phyloP scores from a whole-genome alignment of 148 eudicot species.

The Nepenthes mirabilis region DNA sequence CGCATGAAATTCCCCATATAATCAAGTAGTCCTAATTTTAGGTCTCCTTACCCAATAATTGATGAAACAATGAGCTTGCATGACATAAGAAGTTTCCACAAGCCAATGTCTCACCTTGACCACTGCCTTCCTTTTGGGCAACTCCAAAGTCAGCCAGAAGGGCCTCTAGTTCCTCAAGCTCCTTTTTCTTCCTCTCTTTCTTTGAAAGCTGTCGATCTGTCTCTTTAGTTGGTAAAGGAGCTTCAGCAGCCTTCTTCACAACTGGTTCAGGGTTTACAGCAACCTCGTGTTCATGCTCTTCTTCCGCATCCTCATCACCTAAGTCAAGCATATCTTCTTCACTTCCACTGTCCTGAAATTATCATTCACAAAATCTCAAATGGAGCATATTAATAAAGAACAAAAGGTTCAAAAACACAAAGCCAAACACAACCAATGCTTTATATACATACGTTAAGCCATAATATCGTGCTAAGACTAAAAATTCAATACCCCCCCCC shows the following conservation, averaged over 20 bases:
- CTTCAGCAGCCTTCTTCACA: slow-evolving; percentile 42
- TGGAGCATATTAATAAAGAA: no score
- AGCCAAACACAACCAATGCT: no score
- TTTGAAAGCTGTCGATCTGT: slow-evolving; percentile 86
- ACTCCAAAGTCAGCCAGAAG: slow-evolving; percentile 74
- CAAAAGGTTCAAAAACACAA: no score
- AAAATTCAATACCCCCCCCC: no score
- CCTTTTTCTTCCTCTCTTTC: slow-evolving; percentile 91
- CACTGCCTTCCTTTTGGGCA: slow-evolving; percentile 24
- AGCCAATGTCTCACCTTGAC: slow-evolving; percentile 26
- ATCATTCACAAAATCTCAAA: no score
- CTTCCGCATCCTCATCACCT: slow-evolving; percentile 74
- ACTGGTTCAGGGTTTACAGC: slow-evolving; percentile 40
- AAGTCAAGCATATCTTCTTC: slow-evolving; percentile 84
- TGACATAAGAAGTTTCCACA: background rate
- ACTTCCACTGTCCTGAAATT: slow-evolving; percentile 83
- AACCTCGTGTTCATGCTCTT: slow-evolving; percentile 70
- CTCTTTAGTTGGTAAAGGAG: slow-evolving; percentile 53
- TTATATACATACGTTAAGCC: no score
- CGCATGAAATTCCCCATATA: background rate
- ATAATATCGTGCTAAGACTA: no score
- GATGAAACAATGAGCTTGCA: background rate
- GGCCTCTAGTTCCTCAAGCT: slow-evolving; percentile 92
- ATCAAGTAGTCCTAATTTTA: background rate
- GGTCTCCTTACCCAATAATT: background rate